phyloP scores from a whole-genome alignment of 495 filamentous ascomycete genomes.

The Podospora pseudopauciseta region DNA sequence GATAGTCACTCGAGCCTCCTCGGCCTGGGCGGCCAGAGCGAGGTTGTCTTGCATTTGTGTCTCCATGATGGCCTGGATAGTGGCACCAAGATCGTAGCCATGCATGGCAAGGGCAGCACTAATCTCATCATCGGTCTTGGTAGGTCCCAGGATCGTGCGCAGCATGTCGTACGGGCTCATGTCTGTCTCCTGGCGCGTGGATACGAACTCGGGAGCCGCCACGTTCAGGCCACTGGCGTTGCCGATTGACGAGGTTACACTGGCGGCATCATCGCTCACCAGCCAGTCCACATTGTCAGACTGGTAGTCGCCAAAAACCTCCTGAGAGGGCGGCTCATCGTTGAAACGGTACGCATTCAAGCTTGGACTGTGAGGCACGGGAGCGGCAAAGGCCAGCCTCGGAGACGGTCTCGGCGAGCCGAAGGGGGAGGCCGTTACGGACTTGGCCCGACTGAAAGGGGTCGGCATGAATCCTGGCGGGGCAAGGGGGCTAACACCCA shows the following conservation, averaged over 20 bases:
- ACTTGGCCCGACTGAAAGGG: conserved; percentile 66
- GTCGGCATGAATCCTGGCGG: conserved; percentile 79
- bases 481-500: conserved; percentile 75
- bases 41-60: conserved; percentile 43
- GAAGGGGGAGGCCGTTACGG: conserved; percentile 82
- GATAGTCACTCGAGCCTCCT: conserved; percentile 60
- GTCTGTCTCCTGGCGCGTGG: conserved; percentile 65
- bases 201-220: conserved; percentile 69
- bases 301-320: conserved; percentile 87
- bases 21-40: conserved; percentile 39
- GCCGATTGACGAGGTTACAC: conserved; percentile 68
- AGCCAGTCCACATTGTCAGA: conserved; percentile 96
- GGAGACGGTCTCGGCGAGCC: conserved; percentile 92
- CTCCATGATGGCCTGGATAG: conserved; percentile 82
- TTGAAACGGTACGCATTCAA: conserved; percentile 86
- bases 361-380: conserved; percentile 90
- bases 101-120: conserved; percentile 83
- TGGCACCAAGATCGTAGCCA: conserved; percentile 87
- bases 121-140: conserved; percentile 88
- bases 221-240: conserved; percentile 65
- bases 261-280: conserved; percentile 82
- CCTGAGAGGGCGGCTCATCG: conserved; percentile 67
- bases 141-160: conserved; percentile 86
- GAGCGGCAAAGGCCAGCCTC: conserved; percentile 82
- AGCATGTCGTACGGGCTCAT: conserved; percentile 99